Evolutionary conservation across 192 early-diverging fungal species (phyloP).

Genomic region (Coemansia sp.): DNA sequence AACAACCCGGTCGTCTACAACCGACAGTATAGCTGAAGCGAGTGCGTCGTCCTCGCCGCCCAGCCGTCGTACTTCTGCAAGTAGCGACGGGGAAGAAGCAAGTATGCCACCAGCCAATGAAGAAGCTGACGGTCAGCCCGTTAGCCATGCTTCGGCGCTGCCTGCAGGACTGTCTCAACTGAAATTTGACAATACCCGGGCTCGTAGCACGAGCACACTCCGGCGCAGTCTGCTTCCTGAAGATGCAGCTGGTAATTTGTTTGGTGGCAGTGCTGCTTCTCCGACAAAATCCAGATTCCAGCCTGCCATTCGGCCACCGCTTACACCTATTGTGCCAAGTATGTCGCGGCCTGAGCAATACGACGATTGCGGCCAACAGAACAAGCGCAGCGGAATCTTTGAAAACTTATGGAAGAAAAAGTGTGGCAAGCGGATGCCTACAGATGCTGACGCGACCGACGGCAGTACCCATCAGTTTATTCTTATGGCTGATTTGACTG

Average conservation of each 20-base stretch:
- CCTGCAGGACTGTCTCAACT: background rate
- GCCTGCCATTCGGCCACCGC: background rate
- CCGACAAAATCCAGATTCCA: background rate
- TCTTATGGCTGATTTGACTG: slow-evolving; percentile 90
- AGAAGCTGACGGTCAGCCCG: background rate
- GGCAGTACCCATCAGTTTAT: slow-evolving; percentile 78
- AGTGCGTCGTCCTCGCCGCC: slow-evolving; percentile 11
- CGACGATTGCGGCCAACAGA: background rate
- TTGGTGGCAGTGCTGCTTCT: background rate
- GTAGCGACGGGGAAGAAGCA: slow-evolving; percentile 7
- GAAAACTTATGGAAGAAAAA: slow-evolving; percentile 50
- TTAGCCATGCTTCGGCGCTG: background rate
- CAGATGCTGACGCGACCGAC: slow-evolving; percentile 32
- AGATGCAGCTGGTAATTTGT: background rate
- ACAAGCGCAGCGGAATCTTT: slow-evolving; percentile 19
- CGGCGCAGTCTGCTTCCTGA: slow-evolving; percentile 32
- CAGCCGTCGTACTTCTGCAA: slow-evolving; percentile 10
- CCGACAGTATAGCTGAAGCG: slow-evolving; percentile 8
- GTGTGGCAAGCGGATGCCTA: slow-evolving; percentile 54
- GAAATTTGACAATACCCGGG: slow-evolving; percentile 1
- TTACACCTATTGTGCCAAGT: slow-evolving; percentile 6
- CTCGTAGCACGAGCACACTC: slow-evolving; percentile 31
- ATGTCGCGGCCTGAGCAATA: background rate
- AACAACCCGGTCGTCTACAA: slow-evolving; percentile 26
- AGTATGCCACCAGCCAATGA: background rate